Evolutionary conservation across 495 filamentous ascomycete genomes (phyloP), one percentile per base, ranked within the genome.

Genomic region (Penicillium nucicola): DNA sequence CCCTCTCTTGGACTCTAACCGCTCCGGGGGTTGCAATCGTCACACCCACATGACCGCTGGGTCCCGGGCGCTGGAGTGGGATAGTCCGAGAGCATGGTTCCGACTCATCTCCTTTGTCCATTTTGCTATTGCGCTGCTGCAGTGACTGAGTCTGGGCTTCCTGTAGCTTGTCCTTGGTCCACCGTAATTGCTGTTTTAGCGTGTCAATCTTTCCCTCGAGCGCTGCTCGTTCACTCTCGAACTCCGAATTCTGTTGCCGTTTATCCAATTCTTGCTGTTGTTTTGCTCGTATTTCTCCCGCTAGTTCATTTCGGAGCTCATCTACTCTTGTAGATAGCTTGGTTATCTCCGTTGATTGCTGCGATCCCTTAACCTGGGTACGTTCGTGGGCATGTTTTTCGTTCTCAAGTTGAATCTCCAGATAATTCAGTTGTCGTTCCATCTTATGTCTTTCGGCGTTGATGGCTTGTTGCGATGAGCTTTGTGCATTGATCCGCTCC

Each of bases 351-450:
- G 69, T 56, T 15, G 42, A 45, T 36, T 64, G 62, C 30, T 70
- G 70, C 2, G 60, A 50, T 22, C 74, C 76, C 38, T 80, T 84
- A 8, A 77, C 73, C 9, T 77, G 67, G 0, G 74, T 79, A 43
- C 84, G 82, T 47, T 87, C 80, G 18, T 81, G 74, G 2, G 85
- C 76, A 20, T 84, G 78, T 62, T 84, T 92, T 62, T 92, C 86
- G 40, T 85, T 84, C 48, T 89, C 88, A 8, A 96, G 75, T 59
- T 93, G 86, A 35, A 89, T 80, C 59, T 95, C 86, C 4, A 92
- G 60, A 4, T 84, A 81, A 58, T 75, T 85, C 32, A 95, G 62
- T 64, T 90, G 84, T 22, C 87, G 79, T 57, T 91, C 83, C 12
- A 96, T 66, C 13, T 84, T 78, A 14, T 90, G 67, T 55, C 93